Conservation (phyloP, 768 basidiomycete species). For the Hypsizygus marmoreus region DNA sequence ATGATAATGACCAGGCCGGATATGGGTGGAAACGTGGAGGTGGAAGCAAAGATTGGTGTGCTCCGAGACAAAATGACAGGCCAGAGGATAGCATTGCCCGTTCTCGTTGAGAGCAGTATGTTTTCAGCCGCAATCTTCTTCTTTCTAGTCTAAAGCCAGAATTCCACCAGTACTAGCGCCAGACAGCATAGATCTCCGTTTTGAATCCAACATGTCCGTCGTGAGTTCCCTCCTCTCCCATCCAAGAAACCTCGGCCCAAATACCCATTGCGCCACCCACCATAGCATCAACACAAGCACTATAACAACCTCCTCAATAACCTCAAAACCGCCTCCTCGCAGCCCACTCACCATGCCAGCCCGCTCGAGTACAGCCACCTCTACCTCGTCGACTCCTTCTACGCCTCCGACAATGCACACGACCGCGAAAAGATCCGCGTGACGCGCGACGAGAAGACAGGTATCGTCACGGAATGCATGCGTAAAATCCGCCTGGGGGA, state of each 20-base stretch:
- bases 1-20: conserved; percentile 61
- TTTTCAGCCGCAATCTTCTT: conserved; percentile 20
- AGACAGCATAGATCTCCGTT: conserved; percentile 63
- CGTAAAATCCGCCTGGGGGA: conserved; percentile 84
- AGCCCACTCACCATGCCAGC: conserved; percentile 52
- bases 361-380: conserved; percentile 78
- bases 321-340: conserved; percentile 59
- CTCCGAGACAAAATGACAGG: conserved; percentile 59
- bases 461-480: conserved; percentile 63
- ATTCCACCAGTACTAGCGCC: conserved; percentile 63
- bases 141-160: conserved; percentile 2
- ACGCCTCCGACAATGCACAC: conserved; percentile 40
- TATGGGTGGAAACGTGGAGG: conserved; percentile 66
- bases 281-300: conserved; percentile 85
- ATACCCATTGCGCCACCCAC: too few relatives aligned
- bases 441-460: conserved; percentile 77
- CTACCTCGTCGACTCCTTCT: conserved; percentile 80
- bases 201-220: conserved; percentile 91
- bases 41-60: conserved; percentile 89
- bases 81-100: conserved; percentile 65
- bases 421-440: conserved; percentile 73
- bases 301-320: conserved; percentile 88
- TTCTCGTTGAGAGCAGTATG: conserved; percentile 85
- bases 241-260: conserved; percentile 12
- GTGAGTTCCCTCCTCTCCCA: conserved; percentile 46